Conservation (phyloP, 306 rosid species). For the Fragaria nilgerrensis region DNA sequence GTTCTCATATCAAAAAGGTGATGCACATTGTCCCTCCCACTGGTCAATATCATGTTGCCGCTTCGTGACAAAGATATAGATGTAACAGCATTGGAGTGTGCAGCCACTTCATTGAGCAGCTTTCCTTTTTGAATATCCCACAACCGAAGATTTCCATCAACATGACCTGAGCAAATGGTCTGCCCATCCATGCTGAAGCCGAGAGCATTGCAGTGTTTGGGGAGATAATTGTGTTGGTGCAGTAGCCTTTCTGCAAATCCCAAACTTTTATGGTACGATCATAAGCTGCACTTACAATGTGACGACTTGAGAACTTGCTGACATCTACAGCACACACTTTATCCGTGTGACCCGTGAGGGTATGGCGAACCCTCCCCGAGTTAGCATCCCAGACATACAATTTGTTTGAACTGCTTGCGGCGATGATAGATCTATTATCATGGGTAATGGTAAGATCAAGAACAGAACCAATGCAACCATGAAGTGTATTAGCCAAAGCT, state of each 20-base stretch:
- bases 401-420: slow-evolving; percentile 98
- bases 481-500: slow-evolving; percentile 50
- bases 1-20: slow-evolving; percentile 82
- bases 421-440: slow-evolving; percentile 81
- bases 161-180: slow-evolving; percentile 90
- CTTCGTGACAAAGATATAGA: slow-evolving; percentile 81
- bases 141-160: slow-evolving; percentile 88
- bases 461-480: slow-evolving; percentile 93
- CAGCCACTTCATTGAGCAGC: slow-evolving; percentile 86
- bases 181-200: slow-evolving; percentile 85
- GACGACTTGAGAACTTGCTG: slow-evolving; percentile 81
- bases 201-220: slow-evolving; percentile 86
- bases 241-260: slow-evolving; percentile 94
- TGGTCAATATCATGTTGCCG: slow-evolving; percentile 75
- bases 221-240: slow-evolving; percentile 78
- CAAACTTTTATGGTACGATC: slow-evolving; percentile 96
- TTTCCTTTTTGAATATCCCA: slow-evolving; percentile 88
- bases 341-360: slow-evolving; percentile 87
- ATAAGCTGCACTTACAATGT: slow-evolving; percentile 87
- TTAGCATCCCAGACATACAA: slow-evolving; percentile 79
- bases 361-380: slow-evolving; percentile 82
- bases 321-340: slow-evolving; percentile 97
- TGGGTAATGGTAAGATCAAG: slow-evolving; percentile 83
- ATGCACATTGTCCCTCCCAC: slow-evolving; percentile 94
- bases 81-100: slow-evolving; percentile 80